Conservation (phyloP, 73 alveolate species). For the Uronychia setigera region DNA sequence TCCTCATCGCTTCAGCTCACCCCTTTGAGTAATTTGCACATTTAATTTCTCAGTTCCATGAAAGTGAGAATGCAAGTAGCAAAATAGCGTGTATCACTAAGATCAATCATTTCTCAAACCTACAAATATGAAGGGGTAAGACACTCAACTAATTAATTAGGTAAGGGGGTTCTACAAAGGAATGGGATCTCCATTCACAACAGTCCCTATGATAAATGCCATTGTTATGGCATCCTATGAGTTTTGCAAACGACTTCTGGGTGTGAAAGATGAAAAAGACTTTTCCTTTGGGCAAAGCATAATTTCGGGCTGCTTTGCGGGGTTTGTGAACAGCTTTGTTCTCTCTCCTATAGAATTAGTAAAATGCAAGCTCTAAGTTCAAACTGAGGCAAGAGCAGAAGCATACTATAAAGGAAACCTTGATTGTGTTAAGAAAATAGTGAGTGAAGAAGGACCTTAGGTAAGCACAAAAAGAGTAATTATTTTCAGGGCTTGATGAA, state of each 20-base stretch:
- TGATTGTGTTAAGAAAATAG: constrained; percentile 47
- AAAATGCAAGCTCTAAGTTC: constrained; percentile 45
- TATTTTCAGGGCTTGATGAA: constrained; percentile 23
- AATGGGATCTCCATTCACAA: constrained; percentile 49
- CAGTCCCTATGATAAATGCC: constrained; percentile 63
- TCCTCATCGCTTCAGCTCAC: constrained; percentile 38
- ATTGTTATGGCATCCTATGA: constrained; percentile 66
- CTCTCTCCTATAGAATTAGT: constrained; percentile 68
- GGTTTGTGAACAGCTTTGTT: constrained; percentile 63
- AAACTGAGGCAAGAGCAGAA: constrained; percentile 1
- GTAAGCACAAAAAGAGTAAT: too few species aligned
- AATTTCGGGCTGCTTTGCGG: constrained; percentile 62
- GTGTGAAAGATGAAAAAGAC: constrained; percentile 32
- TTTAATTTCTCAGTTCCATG: too few species aligned
- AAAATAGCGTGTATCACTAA: not conserved
- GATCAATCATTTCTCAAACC: too few species aligned
- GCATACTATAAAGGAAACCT: constrained; percentile 62
- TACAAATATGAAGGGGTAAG: too few species aligned
- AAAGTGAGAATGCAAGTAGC: constrained; percentile 61
- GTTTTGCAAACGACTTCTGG: constrained; percentile 44
- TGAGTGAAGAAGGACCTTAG: constrained; percentile 46
- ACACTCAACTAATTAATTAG: constrained; percentile 11
- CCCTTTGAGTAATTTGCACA: too few species aligned
- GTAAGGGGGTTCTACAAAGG: constrained; percentile 60
- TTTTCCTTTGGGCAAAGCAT: constrained; percentile 48